phyloP scores from a whole-genome alignment of 352 stramenopile species.

The Phytophthora pluvialis region DNA sequence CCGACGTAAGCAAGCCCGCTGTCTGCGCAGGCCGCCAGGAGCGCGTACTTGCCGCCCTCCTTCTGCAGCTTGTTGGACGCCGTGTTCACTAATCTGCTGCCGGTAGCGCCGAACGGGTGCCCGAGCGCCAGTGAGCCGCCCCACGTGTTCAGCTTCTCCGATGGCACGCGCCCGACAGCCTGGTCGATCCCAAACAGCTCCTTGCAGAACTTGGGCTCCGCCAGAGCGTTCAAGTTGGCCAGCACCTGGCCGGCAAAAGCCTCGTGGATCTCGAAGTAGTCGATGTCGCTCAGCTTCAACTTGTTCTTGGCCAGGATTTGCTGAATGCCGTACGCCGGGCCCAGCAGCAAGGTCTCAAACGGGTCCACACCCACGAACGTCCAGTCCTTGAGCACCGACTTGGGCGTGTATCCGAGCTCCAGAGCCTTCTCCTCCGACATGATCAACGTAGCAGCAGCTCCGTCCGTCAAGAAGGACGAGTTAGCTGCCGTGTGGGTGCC shows the following conservation, averaged over 20 bases:
- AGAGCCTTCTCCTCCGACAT: slow-evolving; percentile 97
- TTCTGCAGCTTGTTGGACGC: slow-evolving; percentile 97
- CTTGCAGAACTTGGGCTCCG: slow-evolving; percentile 95
- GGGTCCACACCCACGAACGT: slow-evolving; percentile 97
- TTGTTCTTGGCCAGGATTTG: slow-evolving; percentile 86
- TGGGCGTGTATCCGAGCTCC: slow-evolving; percentile 96
- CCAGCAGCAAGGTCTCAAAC: slow-evolving; percentile 94
- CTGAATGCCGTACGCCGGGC: slow-evolving; percentile 95
- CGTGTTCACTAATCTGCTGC: slow-evolving; percentile 96
- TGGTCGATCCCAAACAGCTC: slow-evolving; percentile 92
- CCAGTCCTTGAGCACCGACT: slow-evolving; percentile 95
- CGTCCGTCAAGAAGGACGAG: slow-evolving; percentile 98
- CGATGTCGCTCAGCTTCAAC: slow-evolving; percentile 94
- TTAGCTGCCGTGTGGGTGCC: slow-evolving; percentile 98
- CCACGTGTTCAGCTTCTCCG: slow-evolving; percentile 98
- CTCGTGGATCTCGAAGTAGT: slow-evolving; percentile 99
- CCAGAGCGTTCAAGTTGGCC: slow-evolving; percentile 96
- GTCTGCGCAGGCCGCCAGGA: slow-evolving; percentile 98
- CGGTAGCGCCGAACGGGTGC: slow-evolving; percentile 98
- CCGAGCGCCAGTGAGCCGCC: slow-evolving; percentile 96
- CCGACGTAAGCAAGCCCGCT: slow-evolving; percentile 96
- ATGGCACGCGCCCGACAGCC: slow-evolving; percentile 92
- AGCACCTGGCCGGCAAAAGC: slow-evolving; percentile 99
- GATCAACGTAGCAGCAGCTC: slow-evolving; percentile 94
- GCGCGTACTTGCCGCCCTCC: slow-evolving; percentile 95